Conservation (phyloP, 768 basidiomycete genomes). For the Psilocybe cubensis region DNA sequence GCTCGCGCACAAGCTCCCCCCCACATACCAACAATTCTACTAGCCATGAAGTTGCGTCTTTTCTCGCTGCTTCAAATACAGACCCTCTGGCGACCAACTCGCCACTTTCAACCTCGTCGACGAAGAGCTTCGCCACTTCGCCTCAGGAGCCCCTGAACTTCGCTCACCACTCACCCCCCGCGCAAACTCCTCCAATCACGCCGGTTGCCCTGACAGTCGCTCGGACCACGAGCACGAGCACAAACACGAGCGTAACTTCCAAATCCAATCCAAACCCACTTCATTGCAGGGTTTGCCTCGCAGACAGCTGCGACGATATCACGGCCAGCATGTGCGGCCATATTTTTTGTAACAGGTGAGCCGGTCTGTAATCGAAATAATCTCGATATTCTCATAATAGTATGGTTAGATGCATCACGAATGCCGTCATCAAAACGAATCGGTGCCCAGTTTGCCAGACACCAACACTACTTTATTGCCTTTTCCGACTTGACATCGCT, state of each 20-base stretch:
- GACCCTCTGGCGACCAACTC: slow-evolving; percentile 10
- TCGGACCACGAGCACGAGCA: slow-evolving; percentile 2
- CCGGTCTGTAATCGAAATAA: neutral
- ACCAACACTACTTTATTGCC: slow-evolving; percentile 55
- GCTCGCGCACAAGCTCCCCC: neutral
- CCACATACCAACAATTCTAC: neutral
- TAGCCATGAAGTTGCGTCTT: neutral
- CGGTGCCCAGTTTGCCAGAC: slow-evolving; percentile 56
- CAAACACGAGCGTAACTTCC: neutral
- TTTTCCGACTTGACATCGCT: slow-evolving; percentile 55
- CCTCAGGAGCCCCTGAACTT: slow-evolving; percentile 27
- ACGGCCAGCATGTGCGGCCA: slow-evolving; percentile 69
- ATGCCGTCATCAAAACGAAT: slow-evolving; percentile 46
- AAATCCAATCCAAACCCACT: slow-evolving; percentile 25
- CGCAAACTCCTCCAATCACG: slow-evolving; percentile 3
- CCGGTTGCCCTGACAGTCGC: slow-evolving; percentile 10
- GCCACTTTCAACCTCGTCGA: slow-evolving; percentile 22
- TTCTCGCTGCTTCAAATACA: no score
- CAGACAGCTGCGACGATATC: slow-evolving; percentile 52
- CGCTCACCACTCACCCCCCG: neutral
- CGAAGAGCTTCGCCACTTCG: slow-evolving; percentile 29
- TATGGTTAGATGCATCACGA: slow-evolving; percentile 52
- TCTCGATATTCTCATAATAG: neutral
- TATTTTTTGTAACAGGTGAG: slow-evolving; percentile 59
- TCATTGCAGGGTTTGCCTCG: slow-evolving; percentile 54